Evolutionary conservation across 164 flowering plant genomes (phyloP).

Genomic region (Berberis thunbergii): DNA sequence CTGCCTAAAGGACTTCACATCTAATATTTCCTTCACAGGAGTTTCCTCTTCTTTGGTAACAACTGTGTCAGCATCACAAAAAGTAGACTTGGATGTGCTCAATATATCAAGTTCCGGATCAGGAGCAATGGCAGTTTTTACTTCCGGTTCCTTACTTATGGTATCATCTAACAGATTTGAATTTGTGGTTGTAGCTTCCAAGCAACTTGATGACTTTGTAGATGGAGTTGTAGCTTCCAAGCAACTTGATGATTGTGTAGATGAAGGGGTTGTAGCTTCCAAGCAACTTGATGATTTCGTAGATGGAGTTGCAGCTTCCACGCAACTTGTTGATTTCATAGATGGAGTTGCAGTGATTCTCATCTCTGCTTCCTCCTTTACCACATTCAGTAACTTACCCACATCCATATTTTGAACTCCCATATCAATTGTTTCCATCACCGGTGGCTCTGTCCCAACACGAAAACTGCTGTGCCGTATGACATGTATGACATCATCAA

Average conservation of each 20-base stretch:
- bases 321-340: neutral
- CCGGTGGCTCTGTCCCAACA: conserved; percentile 65
- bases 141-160: conserved; percentile 31
- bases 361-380: conserved; percentile 51
- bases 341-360: conserved; percentile 25
- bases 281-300: too few relatives aligned
- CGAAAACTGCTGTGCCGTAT: conserved; percentile 81
- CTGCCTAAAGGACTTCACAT: conserved; percentile 86
- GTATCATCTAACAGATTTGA: conserved; percentile 29
- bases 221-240: neutral
- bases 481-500: conserved; percentile 85
- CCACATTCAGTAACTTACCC: conserved; percentile 59
- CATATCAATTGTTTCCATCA: conserved; percentile 52
- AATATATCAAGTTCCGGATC: conserved; percentile 22
- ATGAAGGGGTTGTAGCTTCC: too few relatives aligned
- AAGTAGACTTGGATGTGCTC: conserved; percentile 24
- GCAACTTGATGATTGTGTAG: too few relatives aligned
- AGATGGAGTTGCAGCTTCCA: too few relatives aligned
- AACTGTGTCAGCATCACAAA: conserved; percentile 12
- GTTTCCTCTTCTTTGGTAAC: conserved; percentile 33
- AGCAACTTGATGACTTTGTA: conserved; percentile 27
- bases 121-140: conserved; percentile 8
- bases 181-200: conserved; percentile 25
- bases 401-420: conserved; percentile 57
- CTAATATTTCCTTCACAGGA: conserved; percentile 64